Evolutionary conservation across 2,329 filamentous ascomycete species (phyloP).

Genomic region (Ramularia endophylla): DNA sequence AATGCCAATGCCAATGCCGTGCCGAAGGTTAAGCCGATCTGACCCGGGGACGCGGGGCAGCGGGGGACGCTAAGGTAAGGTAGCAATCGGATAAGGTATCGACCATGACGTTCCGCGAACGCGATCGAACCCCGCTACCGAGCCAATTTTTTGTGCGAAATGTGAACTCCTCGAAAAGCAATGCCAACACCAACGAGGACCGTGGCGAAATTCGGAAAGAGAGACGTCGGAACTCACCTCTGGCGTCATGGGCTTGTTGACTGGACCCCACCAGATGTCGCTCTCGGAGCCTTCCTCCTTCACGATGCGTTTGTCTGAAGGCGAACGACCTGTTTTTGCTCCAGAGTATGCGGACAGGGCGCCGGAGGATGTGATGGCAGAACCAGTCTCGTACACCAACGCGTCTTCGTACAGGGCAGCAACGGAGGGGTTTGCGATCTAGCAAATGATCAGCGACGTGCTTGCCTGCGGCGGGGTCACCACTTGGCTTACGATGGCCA

Average conservation of each 20-base stretch:
- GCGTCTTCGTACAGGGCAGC: constrained; percentile 91
- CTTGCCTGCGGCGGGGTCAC: neutral
- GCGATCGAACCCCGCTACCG: constrained; percentile 1
- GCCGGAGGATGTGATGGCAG: constrained; percentile 92
- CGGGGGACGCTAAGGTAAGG: neutral
- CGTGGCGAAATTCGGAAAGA: neutral
- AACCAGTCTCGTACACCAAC: constrained; percentile 93
- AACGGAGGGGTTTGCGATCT: constrained; percentile 4
- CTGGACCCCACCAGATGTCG: constrained; percentile 97
- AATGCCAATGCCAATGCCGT: no score
- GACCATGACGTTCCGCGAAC: constrained; percentile 2
- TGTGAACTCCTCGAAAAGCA: constrained; percentile 1
- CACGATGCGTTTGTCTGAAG: constrained; percentile 95
- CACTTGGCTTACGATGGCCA: constrained; percentile 72
- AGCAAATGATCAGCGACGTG: constrained; percentile 13
- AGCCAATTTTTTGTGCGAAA: neutral
- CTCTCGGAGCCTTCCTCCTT: constrained; percentile 84
- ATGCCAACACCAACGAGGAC: neutral
- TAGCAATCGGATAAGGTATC: no score
- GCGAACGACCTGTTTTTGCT: constrained; percentile 95
- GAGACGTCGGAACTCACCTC: constrained; percentile 62
- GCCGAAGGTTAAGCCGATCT: constrained; percentile 8
- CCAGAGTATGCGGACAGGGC: constrained; percentile 97
- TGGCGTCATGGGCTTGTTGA: constrained; percentile 97
- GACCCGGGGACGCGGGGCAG: constrained; percentile 27